Conservation (phyloP, 2,329 filamentous ascomycete species). For the Purpureocillium lavendulum region DNA sequence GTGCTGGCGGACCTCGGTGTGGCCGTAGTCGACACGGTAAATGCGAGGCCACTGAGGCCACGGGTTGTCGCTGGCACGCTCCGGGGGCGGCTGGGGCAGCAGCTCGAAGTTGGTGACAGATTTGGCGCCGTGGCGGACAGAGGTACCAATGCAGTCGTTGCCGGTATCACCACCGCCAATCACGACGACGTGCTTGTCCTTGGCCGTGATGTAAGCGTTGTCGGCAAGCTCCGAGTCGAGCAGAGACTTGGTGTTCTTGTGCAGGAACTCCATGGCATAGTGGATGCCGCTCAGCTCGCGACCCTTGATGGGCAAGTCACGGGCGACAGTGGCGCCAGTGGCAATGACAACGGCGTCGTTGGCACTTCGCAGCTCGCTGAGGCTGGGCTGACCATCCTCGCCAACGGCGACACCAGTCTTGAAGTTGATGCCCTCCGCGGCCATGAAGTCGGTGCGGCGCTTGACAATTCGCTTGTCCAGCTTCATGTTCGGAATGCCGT, state of each 20-base stretch:
- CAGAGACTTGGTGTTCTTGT: constrained; percentile 95
- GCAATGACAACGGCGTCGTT: constrained; percentile 85
- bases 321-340: constrained; percentile 86
- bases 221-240: constrained; percentile 85
- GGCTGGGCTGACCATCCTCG: constrained; percentile 52
- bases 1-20: constrained; percentile 91
- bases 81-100: constrained; percentile 80
- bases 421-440: constrained; percentile 76
- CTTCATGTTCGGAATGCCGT: constrained; percentile 99
- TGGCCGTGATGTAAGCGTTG: constrained; percentile 82
- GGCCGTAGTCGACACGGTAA: constrained; percentile 97
- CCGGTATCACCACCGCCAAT: constrained; percentile 97
- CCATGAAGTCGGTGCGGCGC: constrained; percentile 92
- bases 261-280: constrained; percentile 95
- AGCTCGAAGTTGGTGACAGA: constrained; percentile 96
- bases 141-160: constrained; percentile 97
- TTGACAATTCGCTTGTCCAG: constrained; percentile 96
- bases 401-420: constrained; percentile 72
- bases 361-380: constrained; percentile 63
- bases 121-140: constrained; percentile 89
- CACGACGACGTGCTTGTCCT: constrained; percentile 91
- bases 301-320: constrained; percentile 84
- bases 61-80: constrained; percentile 89
- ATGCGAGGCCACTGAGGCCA: constrained; percentile 98
- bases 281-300: constrained; percentile 86